Evolutionary conservation across 2,329 filamentous ascomycete genomes (phyloP).

Genomic region (Penicillium sp.): DNA sequence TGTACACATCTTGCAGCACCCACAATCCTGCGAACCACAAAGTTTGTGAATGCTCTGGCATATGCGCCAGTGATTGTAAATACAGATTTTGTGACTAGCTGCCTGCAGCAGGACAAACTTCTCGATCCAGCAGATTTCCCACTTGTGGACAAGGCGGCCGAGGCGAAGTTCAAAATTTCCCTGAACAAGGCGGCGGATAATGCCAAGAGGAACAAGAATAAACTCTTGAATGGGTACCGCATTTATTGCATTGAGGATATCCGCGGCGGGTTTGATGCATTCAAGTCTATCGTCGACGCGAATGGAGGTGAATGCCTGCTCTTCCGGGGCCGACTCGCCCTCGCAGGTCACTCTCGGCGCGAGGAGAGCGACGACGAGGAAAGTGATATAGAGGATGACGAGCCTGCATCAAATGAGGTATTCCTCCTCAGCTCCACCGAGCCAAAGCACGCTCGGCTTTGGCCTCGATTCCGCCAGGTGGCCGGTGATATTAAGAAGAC

Average conservation of each 20-base stretch:
- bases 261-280: conserved; percentile 80
- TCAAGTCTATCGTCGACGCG: conserved; percentile 80
- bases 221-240: conserved; percentile 73
- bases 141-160: conserved; percentile 72
- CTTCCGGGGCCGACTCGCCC: conserved; percentile 74
- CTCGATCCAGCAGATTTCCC: conserved; percentile 68
- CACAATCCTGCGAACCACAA: conserved; percentile 83
- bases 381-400: conserved; percentile 63
- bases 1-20: conserved; percentile 90
- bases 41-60: conserved; percentile 88
- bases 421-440: conserved; percentile 78
- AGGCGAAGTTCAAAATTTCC: conserved; percentile 71
- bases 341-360: conserved; percentile 67
- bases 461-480: conserved; percentile 79
- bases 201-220: conserved; percentile 75
- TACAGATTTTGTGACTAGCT: conserved; percentile 76
- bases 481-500: conserved; percentile 77
- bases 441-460: conserved; percentile 71
- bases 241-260: conserved; percentile 86
- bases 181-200: conserved; percentile 70
- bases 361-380: conserved; percentile 41
- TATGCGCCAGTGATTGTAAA: conserved; percentile 77
- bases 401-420: conserved; percentile 69
- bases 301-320: conserved; percentile 84
- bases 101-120: conserved; percentile 69